Evolutionary conservation across 176 grass and related monocot species (phyloP).

Genomic region (Zea luxurians): DNA sequence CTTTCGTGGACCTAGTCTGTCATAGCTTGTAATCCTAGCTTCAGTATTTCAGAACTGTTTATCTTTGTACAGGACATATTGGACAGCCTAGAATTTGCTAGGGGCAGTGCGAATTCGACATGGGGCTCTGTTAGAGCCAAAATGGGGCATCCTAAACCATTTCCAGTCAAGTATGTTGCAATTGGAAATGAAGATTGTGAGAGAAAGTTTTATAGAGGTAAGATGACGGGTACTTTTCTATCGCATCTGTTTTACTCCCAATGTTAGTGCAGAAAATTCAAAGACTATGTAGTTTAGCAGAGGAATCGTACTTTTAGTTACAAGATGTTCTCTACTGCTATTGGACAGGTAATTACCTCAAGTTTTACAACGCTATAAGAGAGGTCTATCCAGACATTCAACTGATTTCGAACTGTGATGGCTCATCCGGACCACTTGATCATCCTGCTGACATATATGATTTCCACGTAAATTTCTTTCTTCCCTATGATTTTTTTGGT

Average conservation of each 20-base stretch:
- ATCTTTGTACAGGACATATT: constrained; percentile 64
- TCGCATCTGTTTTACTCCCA: neutral
- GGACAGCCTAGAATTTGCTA: constrained; percentile 91
- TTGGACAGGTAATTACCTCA: constrained; percentile 80
- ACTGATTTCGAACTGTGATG: constrained; percentile 88
- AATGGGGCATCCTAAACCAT: constrained; percentile 90
- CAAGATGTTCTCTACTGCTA: constrained; percentile 22
- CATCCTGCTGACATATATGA: constrained; percentile 93
- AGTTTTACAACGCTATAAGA: constrained; percentile 85
- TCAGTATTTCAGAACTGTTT: neutral
- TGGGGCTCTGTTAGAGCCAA: constrained; percentile 87
- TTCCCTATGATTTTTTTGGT: neutral
- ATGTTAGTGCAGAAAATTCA: neutral
- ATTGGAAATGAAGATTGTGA: constrained; percentile 96
- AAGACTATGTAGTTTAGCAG: neutral
- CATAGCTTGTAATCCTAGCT: constrained; percentile 7
- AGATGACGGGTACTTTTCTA: neutral
- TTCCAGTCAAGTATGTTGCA: constrained; percentile 82
- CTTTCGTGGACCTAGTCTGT: neutral
- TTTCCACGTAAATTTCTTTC: constrained; percentile 66
- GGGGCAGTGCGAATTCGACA: constrained; percentile 66
- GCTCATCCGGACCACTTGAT: constrained; percentile 65
- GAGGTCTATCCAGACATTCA: constrained; percentile 83
- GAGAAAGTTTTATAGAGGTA: constrained; percentile 68
- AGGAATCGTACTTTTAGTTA: neutral